Evolutionary conservation across 495 filamentous ascomycete genomes (phyloP), one percentile per base, ranked within the genome.

Genomic region (Pseudotulostoma volvatum): DNA sequence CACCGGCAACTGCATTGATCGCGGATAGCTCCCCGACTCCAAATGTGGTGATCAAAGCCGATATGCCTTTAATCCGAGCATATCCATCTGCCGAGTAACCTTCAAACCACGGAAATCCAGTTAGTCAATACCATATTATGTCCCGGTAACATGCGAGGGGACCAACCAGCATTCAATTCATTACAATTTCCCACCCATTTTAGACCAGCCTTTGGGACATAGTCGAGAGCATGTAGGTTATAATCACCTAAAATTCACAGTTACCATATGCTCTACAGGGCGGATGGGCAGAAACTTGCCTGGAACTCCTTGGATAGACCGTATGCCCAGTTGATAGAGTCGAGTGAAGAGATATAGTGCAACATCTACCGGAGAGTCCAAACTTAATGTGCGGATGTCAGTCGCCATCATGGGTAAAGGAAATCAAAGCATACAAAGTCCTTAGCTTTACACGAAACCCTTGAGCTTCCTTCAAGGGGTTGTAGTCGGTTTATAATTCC

Each of bases 1-100:
- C 67, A 23, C 80, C 80, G 4, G 77, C 79, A 34, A 84, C 57
- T 9, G 73, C 81, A 43, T 84, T 84, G 41, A 84, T 52, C 23
- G 79, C 79, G 3, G 77, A 82, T 3, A 87, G 63, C 50, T 87
- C 83, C 18, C 82, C 82, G 11, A 86, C 80, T 19, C 82, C 83
- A 40, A 82, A 87, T 1, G 81, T 85, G 21, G 83, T 90, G 25
- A 85, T 57, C 34, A 88, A 50, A 2, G 84, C 83, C 8, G 67
- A 65, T 11, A 85, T 67, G 11, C 81, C 80, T 43, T 79, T 80
- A 37, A 81, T 64, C 19, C 82, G 65, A 19, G 80, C 79, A 51
- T 87, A 87, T 7, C 79, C 83, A 58, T 90, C 82, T 8, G 82
- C 77, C 8, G 82, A 81, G 44, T 87, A 87, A 13, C n/a, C n/a